Evolutionary conservation across 1,284 basidiomycete genomes (phyloP).

Genomic region (Heterobasidion irregulare): DNA sequence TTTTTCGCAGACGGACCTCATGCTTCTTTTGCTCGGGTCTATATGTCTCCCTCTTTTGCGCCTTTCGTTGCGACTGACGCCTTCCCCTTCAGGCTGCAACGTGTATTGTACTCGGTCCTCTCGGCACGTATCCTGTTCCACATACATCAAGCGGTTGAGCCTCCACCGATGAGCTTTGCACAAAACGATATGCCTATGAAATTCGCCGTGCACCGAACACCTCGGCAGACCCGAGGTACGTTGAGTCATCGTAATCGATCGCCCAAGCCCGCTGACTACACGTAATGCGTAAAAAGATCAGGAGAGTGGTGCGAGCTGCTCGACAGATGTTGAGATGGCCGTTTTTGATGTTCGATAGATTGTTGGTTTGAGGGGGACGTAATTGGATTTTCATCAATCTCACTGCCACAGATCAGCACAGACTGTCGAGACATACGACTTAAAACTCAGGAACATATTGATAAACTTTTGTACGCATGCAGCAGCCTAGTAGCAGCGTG

Average conservation of each 20-base stretch:
- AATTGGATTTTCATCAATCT: no score
- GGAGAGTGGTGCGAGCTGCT: no score
- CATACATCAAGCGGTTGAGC: not conserved
- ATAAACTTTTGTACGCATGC: not conserved
- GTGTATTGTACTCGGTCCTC: not conserved
- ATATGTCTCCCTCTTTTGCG: no score
- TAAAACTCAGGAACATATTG: not conserved
- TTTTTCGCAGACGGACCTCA: not conserved
- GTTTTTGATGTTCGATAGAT: not conserved
- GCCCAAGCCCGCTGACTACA: no score
- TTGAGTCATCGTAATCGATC: not conserved
- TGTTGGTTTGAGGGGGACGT: not conserved
- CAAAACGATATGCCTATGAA: not conserved
- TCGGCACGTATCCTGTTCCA: not conserved
- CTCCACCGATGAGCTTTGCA: not conserved
- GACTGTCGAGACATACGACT: no score
- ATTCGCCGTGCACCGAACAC: not conserved
- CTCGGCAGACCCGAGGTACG: not conserved
- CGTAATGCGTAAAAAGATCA: no score
- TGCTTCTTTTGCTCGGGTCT: not conserved
- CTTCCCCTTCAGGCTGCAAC: not conserved
- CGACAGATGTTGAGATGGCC: not conserved
- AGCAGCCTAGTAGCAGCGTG: no score
- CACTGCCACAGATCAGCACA: no score
- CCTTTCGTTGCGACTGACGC: not conserved